Evolutionary conservation across 2,329 filamentous ascomycete genomes (phyloP), one percentile per base, ranked within the genome.

Genomic region (Cordyceps javanica): DNA sequence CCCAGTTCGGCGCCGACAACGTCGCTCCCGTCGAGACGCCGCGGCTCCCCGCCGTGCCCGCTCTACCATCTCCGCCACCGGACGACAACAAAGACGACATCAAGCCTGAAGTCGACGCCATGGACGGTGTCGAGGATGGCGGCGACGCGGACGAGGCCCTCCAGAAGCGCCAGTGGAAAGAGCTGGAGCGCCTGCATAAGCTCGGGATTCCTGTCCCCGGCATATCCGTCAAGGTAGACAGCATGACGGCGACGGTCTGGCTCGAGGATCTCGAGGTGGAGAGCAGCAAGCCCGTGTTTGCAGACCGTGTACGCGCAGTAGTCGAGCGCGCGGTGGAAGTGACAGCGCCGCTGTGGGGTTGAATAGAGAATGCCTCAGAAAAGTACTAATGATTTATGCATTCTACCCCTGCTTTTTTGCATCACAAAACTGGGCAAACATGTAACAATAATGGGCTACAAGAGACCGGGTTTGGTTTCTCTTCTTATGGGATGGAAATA

Each of bases 191-290:
- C 14, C 77, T 97, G 49, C 90, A 95, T 67, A 85, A 83, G 61
- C 76, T 95, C 23, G 93, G 93, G 2, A 93, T 97, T 32, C 91
- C 93, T 0, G 91, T 97, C 0, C 94, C 94, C 0, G 94, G 93
- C 0, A 79, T 99, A 16, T 83, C 88, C 61, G 91, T 99, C 72
- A 86, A 82, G 66, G 88, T 97, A 4, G 93, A 97, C 66, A 94
- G 90, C 74, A 87, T 91, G 73, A 79, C 88, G 55, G 94, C 93
- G 7, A 89, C 85, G 61, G 87, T 99, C 7, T 97, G 93, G 92
- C 76, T 99, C 39, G 94, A 97, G 77, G 85, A 89, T 64, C 73
- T 97, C 45, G 91, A 96, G 65, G 89, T 99, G 5, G 94, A 97
- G 72, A 95, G 91, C 70, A 76, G 76, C 56, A 91, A 91, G 62